A percentile compares a stretch with the other conserved stretches of the same genome.
These are phyloP conservation scores for Hydnomerulius pinastri DNA, from an alignment of 768 basidiomycete species.

Conservation along the genomic window DNA sequence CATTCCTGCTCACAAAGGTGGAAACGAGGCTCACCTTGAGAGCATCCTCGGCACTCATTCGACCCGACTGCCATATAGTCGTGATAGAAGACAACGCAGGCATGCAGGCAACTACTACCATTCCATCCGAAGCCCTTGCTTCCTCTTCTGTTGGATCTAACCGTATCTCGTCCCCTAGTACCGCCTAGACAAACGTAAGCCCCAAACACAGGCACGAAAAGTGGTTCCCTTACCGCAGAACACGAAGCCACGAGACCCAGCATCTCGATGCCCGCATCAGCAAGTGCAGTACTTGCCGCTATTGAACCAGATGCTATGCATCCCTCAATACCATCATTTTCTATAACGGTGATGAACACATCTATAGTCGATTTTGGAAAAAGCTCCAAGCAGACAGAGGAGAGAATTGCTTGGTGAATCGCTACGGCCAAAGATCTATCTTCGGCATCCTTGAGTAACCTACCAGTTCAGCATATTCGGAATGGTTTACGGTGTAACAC, in stretches of 20 bases:
- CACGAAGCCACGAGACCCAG: constrained; percentile 85
- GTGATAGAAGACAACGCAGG: constrained; percentile 86
- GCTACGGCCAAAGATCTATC: constrained; percentile 82
- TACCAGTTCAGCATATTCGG: constrained; percentile 6
- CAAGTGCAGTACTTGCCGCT: constrained; percentile 88
- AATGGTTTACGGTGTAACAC: not conserved
- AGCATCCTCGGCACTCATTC: constrained; percentile 53
- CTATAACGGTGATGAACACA: constrained; percentile 85
- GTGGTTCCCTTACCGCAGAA: constrained; percentile 59
- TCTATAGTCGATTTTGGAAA: constrained; percentile 96
- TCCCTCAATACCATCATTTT: constrained; percentile 89
- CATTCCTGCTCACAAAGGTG: not conserved
- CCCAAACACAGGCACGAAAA: not conserved
- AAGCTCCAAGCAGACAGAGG: constrained; percentile 83
- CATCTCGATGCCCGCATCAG: constrained; percentile 92
- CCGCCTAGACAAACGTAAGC: constrained; percentile 43
- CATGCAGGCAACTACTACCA: constrained; percentile 81
- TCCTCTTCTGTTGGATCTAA: constrained; percentile 84
- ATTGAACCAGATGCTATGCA: constrained; percentile 85
- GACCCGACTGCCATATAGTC: constrained; percentile 84
- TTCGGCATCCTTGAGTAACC: constrained; percentile 80
- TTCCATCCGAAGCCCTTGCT: constrained; percentile 53
- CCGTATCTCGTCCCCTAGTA: constrained; percentile 61
- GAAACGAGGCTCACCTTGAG: constrained; percentile 52
- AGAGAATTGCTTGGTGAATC: constrained; percentile 81